These are phyloP conservation scores for Pleurotus tuoliensis DNA, from an alignment of 768 basidiomycete species.

Conservation along the genomic window DNA sequence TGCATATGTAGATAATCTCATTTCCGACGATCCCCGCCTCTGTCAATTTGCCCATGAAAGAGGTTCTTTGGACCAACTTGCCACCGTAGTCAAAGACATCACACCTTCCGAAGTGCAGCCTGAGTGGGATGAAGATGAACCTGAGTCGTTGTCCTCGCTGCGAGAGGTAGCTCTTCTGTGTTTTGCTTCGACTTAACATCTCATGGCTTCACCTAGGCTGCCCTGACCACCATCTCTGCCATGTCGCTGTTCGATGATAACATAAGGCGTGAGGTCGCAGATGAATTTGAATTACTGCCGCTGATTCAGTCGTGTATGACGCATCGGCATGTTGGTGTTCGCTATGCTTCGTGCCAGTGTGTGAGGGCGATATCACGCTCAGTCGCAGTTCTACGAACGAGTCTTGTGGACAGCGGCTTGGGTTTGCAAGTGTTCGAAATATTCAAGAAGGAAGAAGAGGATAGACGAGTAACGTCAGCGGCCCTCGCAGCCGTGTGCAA, in stretches of 20 bases:
- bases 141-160: conserved; percentile 51
- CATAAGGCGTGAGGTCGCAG: conserved; percentile 65
- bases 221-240: conserved; percentile 69
- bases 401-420: conserved; percentile 77
- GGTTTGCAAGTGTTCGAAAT: conserved; percentile 68
- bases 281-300: conserved; percentile 45
- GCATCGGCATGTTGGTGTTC: conserved; percentile 67
- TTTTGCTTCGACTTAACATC: neutral
- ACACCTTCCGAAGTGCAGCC: conserved; percentile 34
- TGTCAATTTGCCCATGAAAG: conserved; percentile 70
- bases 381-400: conserved; percentile 78
- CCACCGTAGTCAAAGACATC: conserved; percentile 44
- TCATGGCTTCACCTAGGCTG: conserved; percentile 42
- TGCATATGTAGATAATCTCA: conserved; percentile 50
- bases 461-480: conserved; percentile 65
- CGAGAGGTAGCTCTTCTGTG: conserved; percentile 49
- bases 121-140: conserved; percentile 70
- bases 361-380: conserved; percentile 76
- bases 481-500: conserved; percentile 80
- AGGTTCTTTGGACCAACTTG: conserved; percentile 57
- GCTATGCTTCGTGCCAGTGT: conserved; percentile 86
- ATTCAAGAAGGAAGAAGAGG: conserved; percentile 46
- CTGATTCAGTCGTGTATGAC: conserved; percentile 50
- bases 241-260: conserved; percentile 72
- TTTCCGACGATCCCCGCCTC: conserved; percentile 64